Base-by-base conservation (phyloP, 345 rosid species). In the Excoecaria cochinchinensis region DNA sequence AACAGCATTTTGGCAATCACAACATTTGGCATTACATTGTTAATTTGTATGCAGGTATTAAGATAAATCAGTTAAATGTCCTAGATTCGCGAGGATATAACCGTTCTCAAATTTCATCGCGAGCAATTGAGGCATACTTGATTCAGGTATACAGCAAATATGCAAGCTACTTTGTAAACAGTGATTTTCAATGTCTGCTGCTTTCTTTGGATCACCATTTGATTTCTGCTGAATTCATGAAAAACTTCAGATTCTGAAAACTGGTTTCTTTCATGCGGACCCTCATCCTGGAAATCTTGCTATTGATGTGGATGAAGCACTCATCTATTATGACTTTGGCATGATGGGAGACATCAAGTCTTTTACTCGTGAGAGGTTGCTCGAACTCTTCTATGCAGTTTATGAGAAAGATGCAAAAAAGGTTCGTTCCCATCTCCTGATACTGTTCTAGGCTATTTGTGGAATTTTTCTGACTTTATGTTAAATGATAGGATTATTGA, bases 271-370 rank as follows among this genome's bases (percentile, higher is more conserved):
- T 84, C 99, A 95, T 74, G 99, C 99, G 71, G 99, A 95, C 81
- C 99, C 99, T 0, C 99, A 95, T 81, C 99, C 99, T 24, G 99
- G 99, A 72, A 95, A 95, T 79, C 97, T 95, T 21, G 97, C 99
- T 16, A 81, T 95, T 56, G 99, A 95, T 81, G 82, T 78, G 70
- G 97, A 95, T 73, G 93, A 95, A 76, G 64, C 94, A 16, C 76
- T 95, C 72, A 95, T 95, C 79, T 95, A 95, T 80, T 95, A 95
- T 75, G 99, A 95, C 83, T 95, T 91, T 67, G 99, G 99, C 42
- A 91, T 95, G 99, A 95, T 95, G 99, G 99, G 99, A 80, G 98
- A 95, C 77, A 91, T 95, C 76, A 92, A 95, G 83, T 83, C 92
- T 51, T 92, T 91, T 79, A 95, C 99, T 39, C 94, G 98, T 14